Evolutionary conservation across 1,284 basidiomycete species (phyloP).

Genomic region (Porodaedalea pini): DNA sequence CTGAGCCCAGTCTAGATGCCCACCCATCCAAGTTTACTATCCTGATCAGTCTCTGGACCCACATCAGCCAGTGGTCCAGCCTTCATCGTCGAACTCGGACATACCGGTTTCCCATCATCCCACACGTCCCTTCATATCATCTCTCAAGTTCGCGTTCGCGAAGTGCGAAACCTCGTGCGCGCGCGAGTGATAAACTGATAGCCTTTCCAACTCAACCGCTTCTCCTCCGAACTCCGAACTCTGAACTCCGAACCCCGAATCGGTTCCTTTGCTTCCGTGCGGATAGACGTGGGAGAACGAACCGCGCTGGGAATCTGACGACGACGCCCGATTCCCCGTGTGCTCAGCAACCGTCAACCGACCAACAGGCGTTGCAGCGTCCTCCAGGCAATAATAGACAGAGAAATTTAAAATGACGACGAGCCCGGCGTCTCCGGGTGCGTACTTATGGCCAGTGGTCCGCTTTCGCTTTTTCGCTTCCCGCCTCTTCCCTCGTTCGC

Average conservation of each 20-base stretch:
- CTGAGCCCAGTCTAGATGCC: background rate
- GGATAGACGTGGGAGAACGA: background rate
- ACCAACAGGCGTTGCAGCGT: background rate
- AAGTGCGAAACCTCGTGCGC: background rate
- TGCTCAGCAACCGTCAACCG: conserved; percentile 2
- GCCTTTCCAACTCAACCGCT: background rate
- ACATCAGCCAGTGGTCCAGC: no score
- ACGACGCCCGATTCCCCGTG: background rate
- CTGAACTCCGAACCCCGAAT: background rate
- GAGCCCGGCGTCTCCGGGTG: background rate
- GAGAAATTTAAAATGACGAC: background rate
- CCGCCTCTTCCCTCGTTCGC: background rate
- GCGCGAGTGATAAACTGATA: background rate
- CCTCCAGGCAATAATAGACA: background rate
- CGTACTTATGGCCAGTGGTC: conserved; percentile 7
- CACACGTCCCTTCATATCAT: no score
- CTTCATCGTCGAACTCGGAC: no score
- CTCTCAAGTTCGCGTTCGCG: background rate
- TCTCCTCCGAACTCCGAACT: background rate
- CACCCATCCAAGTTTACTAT: background rate
- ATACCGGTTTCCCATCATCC: no score
- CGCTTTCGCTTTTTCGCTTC: background rate
- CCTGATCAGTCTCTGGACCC: no score
- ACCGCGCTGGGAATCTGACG: background rate
- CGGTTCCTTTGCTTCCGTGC: background rate